These are phyloP conservation scores for Cyamopsis tetragonoloba DNA, from an alignment of 306 rosid genomes.

Conservation along the genomic window DNA sequence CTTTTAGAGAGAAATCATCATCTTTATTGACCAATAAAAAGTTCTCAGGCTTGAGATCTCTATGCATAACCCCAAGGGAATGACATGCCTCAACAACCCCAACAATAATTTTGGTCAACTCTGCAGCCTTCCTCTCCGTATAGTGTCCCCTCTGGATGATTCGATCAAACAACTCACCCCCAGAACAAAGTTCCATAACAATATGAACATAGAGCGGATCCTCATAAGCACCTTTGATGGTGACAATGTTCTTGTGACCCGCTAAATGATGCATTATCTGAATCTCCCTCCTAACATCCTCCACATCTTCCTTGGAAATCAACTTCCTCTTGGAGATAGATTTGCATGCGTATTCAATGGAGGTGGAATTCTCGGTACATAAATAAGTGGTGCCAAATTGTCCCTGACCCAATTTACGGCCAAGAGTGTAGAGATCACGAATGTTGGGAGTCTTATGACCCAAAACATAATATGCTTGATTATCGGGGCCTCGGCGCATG, in stretches of 20 bases:
- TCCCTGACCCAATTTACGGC: constrained; percentile 87
- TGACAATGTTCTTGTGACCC: constrained; percentile 87
- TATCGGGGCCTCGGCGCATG: constrained; percentile 69
- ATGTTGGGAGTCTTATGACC: constrained; percentile 85
- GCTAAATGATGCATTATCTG: constrained; percentile 98
- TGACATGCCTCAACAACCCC: constrained; percentile 97
- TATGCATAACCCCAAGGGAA: constrained; percentile 94
- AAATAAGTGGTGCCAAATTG: constrained; percentile 87
- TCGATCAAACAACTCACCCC: constrained; percentile 89
- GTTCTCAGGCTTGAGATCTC: constrained; percentile 95
- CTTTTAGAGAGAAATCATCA: constrained; percentile 91
- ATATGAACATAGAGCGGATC: constrained; percentile 85
- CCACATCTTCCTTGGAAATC: constrained; percentile 85
- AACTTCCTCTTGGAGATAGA: constrained; percentile 90
- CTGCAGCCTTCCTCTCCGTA: constrained; percentile 88
- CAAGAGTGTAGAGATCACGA: constrained; percentile 79
- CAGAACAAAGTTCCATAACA: constrained; percentile 93
- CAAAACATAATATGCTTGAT: constrained; percentile 75
- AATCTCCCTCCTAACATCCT: constrained; percentile 90
- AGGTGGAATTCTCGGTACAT: constrained; percentile 60
- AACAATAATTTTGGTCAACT: constrained; percentile 78
- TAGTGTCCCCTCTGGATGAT: constrained; percentile 94
- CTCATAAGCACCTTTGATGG: constrained; percentile 94
- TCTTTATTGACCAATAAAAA: constrained; percentile 88
- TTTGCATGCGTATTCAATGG: constrained; percentile 75